These are phyloP conservation scores for Myriangium duriaei DNA, from an alignment of 2,329 filamentous ascomycete species.

Conservation along the genomic window DNA sequence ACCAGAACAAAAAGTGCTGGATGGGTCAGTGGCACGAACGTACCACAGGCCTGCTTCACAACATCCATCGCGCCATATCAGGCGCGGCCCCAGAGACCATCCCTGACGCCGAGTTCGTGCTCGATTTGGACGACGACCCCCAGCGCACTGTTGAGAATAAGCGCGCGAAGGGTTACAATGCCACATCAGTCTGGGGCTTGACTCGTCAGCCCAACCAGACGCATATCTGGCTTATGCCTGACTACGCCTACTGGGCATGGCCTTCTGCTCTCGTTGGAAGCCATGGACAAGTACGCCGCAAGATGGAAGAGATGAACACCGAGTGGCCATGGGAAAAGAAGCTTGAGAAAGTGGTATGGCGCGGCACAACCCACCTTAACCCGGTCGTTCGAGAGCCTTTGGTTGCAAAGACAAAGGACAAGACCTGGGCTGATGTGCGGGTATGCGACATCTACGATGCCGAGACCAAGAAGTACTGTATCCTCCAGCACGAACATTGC, in stretches of 20 bases:
- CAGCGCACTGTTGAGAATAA: conserved; percentile 2
- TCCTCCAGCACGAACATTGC: conserved; percentile 15
- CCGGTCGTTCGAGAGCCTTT: conserved; percentile 20
- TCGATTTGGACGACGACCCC: conserved; percentile 32
- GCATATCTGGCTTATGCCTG: conserved; percentile 37
- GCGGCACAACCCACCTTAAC: conserved; percentile 19
- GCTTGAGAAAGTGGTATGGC: conserved; percentile 18
- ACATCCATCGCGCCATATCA: conserved; percentile 34
- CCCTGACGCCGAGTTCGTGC: conserved; percentile 41
- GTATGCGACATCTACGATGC: conserved; percentile 14
- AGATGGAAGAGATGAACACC: conserved; percentile 1
- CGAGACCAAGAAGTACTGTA: conserved; percentile 5
- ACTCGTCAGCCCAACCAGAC: conserved; percentile 24
- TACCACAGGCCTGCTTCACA: conserved; percentile 20
- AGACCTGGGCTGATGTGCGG: conserved; percentile 26
- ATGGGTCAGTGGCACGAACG: conserved; percentile 8
- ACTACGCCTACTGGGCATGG: conserved; percentile 40
- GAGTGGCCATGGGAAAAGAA: conserved; percentile 2
- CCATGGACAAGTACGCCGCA: conserved; percentile 5
- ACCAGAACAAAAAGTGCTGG: conserved; percentile 2
- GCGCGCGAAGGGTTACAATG: conserved; percentile 16
- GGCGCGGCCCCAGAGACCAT: conserved; percentile 26
- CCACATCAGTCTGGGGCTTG: conserved; percentile 12
- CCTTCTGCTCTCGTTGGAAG: conserved; percentile 13
- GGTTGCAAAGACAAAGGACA: conserved; percentile 18